These are phyloP conservation scores for Rhododendron ferrugineum DNA, from an alignment of 148 eudicot species.

Conservation along the genomic window DNA sequence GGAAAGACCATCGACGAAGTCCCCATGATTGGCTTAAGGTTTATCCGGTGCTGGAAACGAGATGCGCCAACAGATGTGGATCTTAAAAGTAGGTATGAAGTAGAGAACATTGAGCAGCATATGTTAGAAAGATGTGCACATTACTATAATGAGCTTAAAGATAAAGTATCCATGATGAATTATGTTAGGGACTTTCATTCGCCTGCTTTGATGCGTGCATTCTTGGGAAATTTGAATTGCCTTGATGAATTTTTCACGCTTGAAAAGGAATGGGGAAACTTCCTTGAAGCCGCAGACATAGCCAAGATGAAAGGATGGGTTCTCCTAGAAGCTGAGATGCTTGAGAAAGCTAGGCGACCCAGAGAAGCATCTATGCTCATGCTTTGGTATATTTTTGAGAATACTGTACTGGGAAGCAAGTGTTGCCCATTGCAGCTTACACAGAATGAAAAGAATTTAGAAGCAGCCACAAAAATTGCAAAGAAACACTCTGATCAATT, in stretches of 20 bases:
- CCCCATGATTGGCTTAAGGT: not conserved
- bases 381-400: conserved; percentile 17
- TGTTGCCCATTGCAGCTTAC: not conserved
- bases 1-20: not conserved
- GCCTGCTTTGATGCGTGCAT: not conserved
- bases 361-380: conserved; percentile 19
- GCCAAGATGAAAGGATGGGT: conserved; percentile 24
- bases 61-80: not conserved
- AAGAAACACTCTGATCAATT: conserved; percentile 11
- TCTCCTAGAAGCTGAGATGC: conserved; percentile 24
- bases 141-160: conserved; percentile 2
- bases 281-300: conserved; percentile 23
- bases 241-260: conserved; percentile 26
- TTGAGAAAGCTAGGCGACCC: conserved; percentile 17
- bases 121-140: conserved; percentile 18
- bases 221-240: conserved; percentile 5
- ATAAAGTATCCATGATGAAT: conserved; percentile 13
- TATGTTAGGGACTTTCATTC: conserved; percentile 13
- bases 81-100: not conserved
- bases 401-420: not conserved
- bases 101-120: conserved; percentile 19
- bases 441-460: conserved; percentile 7
- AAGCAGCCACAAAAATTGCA: conserved; percentile 25
- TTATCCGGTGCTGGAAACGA: conserved; percentile 20
- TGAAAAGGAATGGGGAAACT: conserved; percentile 25